Percentiles rank a stretch among this genome's conserved stretches.
These are phyloP conservation scores for Neoboletus subvelutipes DNA, from an alignment of 768 basidiomycete genomes.

Conservation along the genomic window DNA sequence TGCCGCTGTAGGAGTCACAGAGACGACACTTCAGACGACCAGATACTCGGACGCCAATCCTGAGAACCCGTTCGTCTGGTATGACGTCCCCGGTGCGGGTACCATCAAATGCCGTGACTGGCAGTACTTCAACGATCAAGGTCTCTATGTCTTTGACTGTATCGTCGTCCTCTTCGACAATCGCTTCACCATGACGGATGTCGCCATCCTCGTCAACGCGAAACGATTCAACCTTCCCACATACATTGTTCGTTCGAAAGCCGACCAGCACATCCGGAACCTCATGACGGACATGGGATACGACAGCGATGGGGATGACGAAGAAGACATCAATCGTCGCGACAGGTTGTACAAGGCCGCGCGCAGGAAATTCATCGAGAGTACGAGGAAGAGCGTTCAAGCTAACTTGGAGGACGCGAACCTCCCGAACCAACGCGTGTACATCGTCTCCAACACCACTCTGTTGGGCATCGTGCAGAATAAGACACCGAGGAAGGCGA, in stretches of 20 bases:
- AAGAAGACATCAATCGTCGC: neutral
- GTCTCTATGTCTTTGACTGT: too few species aligned
- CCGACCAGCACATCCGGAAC: neutral
- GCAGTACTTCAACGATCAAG: too few species aligned
- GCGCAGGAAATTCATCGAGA: conserved; percentile 11
- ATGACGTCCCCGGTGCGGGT: too few species aligned
- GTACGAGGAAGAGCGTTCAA: conserved; percentile 13
- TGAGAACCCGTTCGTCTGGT: too few species aligned
- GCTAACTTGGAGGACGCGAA: conserved; percentile 16
- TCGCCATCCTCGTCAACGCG: too few species aligned
- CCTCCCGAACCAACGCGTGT: conserved; percentile 24
- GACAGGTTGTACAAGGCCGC: conserved; percentile 4
- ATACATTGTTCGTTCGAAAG: neutral
- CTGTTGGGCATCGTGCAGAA: conserved; percentile 15
- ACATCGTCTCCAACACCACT: conserved; percentile 20
- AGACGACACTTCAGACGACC: too few species aligned
- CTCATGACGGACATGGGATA: neutral
- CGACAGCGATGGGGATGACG: neutral
- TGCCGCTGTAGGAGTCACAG: too few species aligned
- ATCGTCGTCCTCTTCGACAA: too few species aligned
- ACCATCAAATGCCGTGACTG: too few species aligned
- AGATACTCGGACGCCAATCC: too few species aligned
- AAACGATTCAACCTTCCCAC: too few species aligned
- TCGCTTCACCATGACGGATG: too few species aligned
- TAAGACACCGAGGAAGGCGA: conserved; percentile 3